Evolutionary conservation across 2,329 filamentous ascomycete genomes (phyloP).

Genomic region (Aspergillus latus): DNA sequence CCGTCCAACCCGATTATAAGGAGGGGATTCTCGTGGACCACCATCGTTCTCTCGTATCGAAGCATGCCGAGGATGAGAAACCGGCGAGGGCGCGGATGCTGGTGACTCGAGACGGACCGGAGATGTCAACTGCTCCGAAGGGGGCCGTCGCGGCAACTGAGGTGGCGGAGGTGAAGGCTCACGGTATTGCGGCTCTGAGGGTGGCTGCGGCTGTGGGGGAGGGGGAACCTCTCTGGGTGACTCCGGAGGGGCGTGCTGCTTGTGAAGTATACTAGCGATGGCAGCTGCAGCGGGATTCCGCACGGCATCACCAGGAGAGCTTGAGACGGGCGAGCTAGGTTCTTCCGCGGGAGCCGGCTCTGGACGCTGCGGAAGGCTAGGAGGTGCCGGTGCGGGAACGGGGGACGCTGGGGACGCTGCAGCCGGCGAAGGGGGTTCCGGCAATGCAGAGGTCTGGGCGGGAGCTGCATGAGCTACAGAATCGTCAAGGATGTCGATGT

Average conservation of each 20-base stretch:
- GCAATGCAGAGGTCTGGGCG: conserved; percentile 30
- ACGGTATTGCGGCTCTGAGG: conserved; percentile 65
- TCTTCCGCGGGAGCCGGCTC: conserved; percentile 27
- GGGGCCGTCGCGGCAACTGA: conserved; percentile 62
- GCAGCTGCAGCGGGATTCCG: conserved; percentile 58
- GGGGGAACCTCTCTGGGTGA: conserved; percentile 33
- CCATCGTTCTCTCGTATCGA: conserved; percentile 41
- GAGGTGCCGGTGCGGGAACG: conserved; percentile 42
- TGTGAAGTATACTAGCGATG: conserved; percentile 51
- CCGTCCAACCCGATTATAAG: conserved; percentile 53
- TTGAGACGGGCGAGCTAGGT: conserved; percentile 24
- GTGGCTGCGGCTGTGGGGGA: conserved; percentile 46
- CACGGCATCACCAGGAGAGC: conserved; percentile 45
- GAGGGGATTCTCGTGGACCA: conserved; percentile 54
- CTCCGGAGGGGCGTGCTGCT: conserved; percentile 37
- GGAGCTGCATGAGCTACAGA: not conserved
- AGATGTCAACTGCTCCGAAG: conserved; percentile 55
- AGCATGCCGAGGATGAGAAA: conserved; percentile 36
- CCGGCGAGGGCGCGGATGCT: conserved; percentile 52
- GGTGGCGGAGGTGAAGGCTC: conserved; percentile 50
- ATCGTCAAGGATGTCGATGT: conserved; percentile 70
- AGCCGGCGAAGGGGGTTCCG: conserved; percentile 21
- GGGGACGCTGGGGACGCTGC: conserved; percentile 17
- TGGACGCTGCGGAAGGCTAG: conserved; percentile 35
- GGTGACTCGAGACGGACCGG: conserved; percentile 60